Base-by-base conservation (phyloP, 2,329 filamentous ascomycete species). In the Venturia effusa region DNA sequence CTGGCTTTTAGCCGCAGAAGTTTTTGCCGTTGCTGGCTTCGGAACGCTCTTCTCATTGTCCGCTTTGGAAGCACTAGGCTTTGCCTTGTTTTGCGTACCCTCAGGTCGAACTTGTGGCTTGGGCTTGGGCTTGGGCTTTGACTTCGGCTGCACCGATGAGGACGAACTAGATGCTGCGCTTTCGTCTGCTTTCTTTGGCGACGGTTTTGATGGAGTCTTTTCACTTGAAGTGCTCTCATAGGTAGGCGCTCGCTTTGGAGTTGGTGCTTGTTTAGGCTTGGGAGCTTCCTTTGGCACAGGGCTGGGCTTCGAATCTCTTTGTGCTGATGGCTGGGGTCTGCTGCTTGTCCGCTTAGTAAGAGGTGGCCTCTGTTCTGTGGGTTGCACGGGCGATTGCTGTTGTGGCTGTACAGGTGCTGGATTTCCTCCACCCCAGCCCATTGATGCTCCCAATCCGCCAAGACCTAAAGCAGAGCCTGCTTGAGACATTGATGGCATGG, bases 401-500 rank as follows among this genome's bases (percentile, higher is more conserved):
- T 27, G 32, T 10, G 51, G 27, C 30, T 34, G 27, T 57, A 34
- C 30, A 10, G 30, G 27, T 57, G 27, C 22, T 57, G 51, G 6
- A 34, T 57, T 34, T 19, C 27, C 24, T 34, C 51, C 51, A 34
- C 60, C 60, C 40, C 41, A 40, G 43, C 37, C 40, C 60, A 62
- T 45, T 40, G 59, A 60, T 8, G 40, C 43, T 2, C 60, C 60
- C 4, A 62, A 3, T 8, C 60, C 60, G 24, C n/a, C 60, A 3
- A 62, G 24, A 48, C 60, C 41, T 17, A 62, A 27, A 22, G 60
- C 60, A 51, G 40, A 34, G 37, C 60, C 41, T 22, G 60, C 41
- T 30, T 43, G 37, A 17, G 63, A 45, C 63, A 67, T 66, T 19
- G 65, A 66, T 11, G 67, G 65, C 66, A 74, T 73, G 2, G 66